Evolutionary conservation across 2,329 filamentous ascomycete genomes (phyloP).

Genomic region (Fusarium gaditjirri): DNA sequence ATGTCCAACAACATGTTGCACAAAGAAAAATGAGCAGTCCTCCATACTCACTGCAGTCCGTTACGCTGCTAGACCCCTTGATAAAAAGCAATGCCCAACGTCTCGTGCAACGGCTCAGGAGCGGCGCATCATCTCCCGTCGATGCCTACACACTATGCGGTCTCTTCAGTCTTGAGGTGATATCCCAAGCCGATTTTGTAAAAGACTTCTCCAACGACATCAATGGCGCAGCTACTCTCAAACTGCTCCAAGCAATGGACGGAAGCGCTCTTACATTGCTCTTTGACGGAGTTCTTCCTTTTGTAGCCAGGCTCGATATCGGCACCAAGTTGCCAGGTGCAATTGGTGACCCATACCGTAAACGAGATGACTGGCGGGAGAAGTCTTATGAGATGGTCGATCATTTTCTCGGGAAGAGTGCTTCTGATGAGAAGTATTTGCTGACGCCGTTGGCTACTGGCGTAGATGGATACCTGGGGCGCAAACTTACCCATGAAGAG

Average conservation of each 20-base stretch:
- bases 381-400: background rate
- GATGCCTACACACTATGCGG: background rate
- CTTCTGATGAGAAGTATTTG: background rate
- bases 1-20: background rate
- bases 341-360: background rate
- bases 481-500: background rate
- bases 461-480: accelerated
- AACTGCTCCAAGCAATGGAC: background rate
- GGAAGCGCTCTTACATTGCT: background rate
- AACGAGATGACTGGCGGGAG: background rate
- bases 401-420: background rate
- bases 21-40: background rate
- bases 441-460: background rate
- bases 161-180: background rate
- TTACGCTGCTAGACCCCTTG: accelerated
- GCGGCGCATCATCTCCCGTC: background rate
- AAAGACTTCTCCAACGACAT: background rate
- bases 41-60: background rate
- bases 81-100: background rate
- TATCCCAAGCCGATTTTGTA: background rate
- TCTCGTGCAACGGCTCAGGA: accelerated
- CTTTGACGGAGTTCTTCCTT: background rate
- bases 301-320: background rate
- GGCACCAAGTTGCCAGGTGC: background rate
- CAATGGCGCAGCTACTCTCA: background rate